Base-by-base conservation (phyloP, 2,329 filamentous ascomycete genomes). In the Aspergillus neotritici region DNA sequence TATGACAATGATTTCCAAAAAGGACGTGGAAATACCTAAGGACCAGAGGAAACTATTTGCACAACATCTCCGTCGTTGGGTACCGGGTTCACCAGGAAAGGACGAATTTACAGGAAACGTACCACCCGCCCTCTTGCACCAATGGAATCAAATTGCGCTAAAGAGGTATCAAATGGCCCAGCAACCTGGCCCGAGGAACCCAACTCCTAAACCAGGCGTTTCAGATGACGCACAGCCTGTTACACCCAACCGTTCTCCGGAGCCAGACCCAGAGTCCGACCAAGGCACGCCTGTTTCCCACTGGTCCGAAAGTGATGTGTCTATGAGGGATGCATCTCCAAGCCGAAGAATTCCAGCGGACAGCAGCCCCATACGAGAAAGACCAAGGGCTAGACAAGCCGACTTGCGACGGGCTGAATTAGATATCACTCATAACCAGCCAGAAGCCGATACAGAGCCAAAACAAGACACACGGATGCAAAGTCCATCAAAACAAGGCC, bases 41-140 rank as follows among this genome's bases (percentile, higher is more conserved):
- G 67, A 75, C 12, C 80, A 84, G 51, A 55, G 60, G 34, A 52
- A 63, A 7, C 62, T 83, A 4, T 60, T 84, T 1, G 66, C 72
- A 5, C 57, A 65, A 9, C 47, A 62, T 5, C 47, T 37, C 17
- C 64, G 71, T 12, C 75, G 55, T 43, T 67, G 63, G 66, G 51
- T 68, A 40, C 64, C 66, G 31, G 57, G 64, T n/a, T 45, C 50
- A n/a, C 37, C 58, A 2, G 62, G 63, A 11, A 47, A 54, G 11
- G 43, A 43, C 11, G 37, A 44, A 29, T 58, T 60, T 14, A 54
- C 53, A 25, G 61, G 57, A 3, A 56, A 65, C 51, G 64, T 68
- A 21, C 67, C 67, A 2, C 54, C 62, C 38, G 34, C 34, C 12
- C 56, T 69, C 14, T 45, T 70, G 13, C 43, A 49, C n/a, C 43